Evolutionary conservation across 2,329 filamentous ascomycete species (phyloP), one percentile per base, ranked within the genome.

Genomic region (Fonsecaea multimorphosa): DNA sequence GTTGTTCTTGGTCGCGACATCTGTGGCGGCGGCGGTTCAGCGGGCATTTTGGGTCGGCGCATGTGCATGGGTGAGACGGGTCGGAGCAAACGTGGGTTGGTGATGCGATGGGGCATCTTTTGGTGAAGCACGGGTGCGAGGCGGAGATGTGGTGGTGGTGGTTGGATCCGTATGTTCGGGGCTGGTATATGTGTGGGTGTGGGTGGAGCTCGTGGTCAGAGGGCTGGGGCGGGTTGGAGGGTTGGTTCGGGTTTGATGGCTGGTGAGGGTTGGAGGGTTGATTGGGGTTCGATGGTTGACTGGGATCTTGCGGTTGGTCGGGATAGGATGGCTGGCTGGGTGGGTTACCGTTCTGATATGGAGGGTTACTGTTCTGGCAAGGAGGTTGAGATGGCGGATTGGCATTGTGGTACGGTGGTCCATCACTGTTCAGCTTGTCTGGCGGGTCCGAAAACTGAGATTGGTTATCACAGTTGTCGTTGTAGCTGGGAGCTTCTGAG

Each of bases 161-260:
- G 19, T 49, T 14, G 44, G 24, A 5, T 27, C 52, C 32, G 29
- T 54, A 36, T 6, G 52, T 36, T 19, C 52, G 24, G 27, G n/a
- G 52, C 12, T 11, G 52, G n/a, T n/a, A n/a, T 27, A 54, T 54
- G 29, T 31, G 52, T 54, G 52, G 9, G 52, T 54, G 44, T 2
- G 44, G 44, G 22, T 24, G 9, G 22, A 12, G 44, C 8, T 49
- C 44, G 22, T 24, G 44, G 1, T 49, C 44, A 14, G 24, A 19
- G 11, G 44, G 44, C 44, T 49, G 44, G 19, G 7, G 44, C 5
- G 44, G 44, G 11, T 49, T 14, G 19, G 44, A 24, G 3, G 44
- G 44, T 22, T 49, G 19, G 5, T 24, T 27, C 8, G 44, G 44
- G 22, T 46, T 11, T 46, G n/a, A 9, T 22, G 40, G 40, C n/a